phyloP scores from a whole-genome alignment of 192 early-diverging fungal species.

The Coemansia sp. region DNA sequence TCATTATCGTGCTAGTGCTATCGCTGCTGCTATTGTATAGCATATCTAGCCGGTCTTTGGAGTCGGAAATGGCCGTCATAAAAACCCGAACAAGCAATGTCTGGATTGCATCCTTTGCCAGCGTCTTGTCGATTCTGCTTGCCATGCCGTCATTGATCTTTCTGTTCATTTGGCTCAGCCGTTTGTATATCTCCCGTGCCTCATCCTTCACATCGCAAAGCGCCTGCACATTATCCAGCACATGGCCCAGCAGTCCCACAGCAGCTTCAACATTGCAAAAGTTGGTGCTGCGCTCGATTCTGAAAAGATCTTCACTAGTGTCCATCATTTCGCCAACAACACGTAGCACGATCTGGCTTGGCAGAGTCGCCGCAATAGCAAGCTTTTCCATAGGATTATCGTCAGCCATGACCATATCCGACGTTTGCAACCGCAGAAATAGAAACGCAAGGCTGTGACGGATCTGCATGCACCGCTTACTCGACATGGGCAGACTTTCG shows the following conservation, averaged over 20 bases:
- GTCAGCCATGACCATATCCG: background rate
- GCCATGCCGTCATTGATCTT: conserved; percentile 41
- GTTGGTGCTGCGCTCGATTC: conserved; percentile 12
- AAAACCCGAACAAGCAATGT: conserved; percentile 30
- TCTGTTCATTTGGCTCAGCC: conserved; percentile 23
- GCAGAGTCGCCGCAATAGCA: conserved; percentile 15
- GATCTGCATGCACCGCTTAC: conserved; percentile 35
- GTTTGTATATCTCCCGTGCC: conserved; percentile 14
- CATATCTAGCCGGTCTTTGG: conserved; percentile 1
- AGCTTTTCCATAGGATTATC: conserved; percentile 1
- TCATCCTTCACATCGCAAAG: conserved; percentile 22
- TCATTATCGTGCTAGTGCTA: background rate
- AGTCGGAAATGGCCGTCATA: conserved; percentile 25
- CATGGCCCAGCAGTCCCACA: conserved; percentile 35
- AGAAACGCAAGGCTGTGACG: conserved; percentile 32
- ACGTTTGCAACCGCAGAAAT: conserved; percentile 19
- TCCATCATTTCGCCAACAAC: conserved; percentile 41
- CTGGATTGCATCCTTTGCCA: conserved; percentile 50
- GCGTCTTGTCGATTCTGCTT: conserved; percentile 36
- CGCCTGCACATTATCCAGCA: conserved; percentile 28
- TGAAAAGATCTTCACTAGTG: conserved; percentile 16
- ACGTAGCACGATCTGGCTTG: conserved; percentile 33
- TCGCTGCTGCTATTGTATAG: background rate
- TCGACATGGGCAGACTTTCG: conserved; percentile 23
- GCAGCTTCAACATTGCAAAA: conserved; percentile 31